Base-by-base conservation (phyloP, 2,329 filamentous ascomycete species). In the Fusarium avenaceum region DNA sequence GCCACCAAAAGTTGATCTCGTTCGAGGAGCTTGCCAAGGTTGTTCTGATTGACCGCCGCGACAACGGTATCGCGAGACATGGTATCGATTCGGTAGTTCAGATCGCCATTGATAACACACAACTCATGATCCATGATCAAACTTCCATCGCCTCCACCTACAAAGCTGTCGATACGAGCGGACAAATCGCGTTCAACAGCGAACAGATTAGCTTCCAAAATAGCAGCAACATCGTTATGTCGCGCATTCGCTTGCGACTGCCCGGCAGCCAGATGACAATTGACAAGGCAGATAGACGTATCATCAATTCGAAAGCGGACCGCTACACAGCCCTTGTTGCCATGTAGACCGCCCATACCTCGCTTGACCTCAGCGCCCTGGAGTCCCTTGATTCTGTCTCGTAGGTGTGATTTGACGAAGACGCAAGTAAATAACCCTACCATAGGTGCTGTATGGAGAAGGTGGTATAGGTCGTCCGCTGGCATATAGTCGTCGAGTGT, bases 21-120 rank as follows among this genome's bases (percentile, higher is more conserved):
- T 59, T 98, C 95, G 1, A 99, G 89, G 2, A 99, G 86, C 76
- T 97, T 97, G 28, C 84, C 75, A 4, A 98, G 84, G 70, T 98
- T 97, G 65, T 91, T 90, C 42, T 90, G 86, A 67, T 92, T 90
- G 50, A 98, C 88, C 2, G 93, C 94, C 62, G 90, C 90, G 55
- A 98, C 91, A 4, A 99, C 95, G 0, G 92, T 94, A 74, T 98
- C 93, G 49, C 96, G 92, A 19, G 93, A 93, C 88, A 98, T 97
- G 24, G 94, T 94, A 78, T 99, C 96, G 74, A 99, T 98, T 65
- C 96, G 94, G 79, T 99, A 99, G 80, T 99, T 99, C 49, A 99
- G 85, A 77, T 99, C 96, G 28, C 96, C 96, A 74, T 98, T 98
- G 42, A 98, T 81, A 47, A 99, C 89, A 78, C 95, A 97, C n/a